A percentile compares a stretch with the other conserved stretches of the same genome.
Evolutionary conservation across 139 green algal species (phyloP).

Genomic region (Haematococcus sp.): DNA sequence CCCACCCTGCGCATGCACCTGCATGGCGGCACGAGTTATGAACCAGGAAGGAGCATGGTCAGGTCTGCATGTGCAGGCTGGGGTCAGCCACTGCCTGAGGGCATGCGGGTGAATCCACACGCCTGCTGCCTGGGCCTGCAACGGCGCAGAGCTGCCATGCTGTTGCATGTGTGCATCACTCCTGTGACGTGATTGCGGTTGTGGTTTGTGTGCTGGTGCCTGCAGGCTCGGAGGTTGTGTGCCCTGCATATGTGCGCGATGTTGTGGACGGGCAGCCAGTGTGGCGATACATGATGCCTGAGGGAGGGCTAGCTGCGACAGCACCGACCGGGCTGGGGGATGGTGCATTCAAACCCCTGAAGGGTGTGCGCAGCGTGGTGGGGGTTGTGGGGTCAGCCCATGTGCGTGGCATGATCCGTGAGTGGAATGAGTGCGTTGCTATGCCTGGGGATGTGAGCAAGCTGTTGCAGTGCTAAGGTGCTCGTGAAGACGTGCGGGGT

Average conservation of each 20-base stretch:
- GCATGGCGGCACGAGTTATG: too few relatives aligned
- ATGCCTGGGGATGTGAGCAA: constrained; percentile 13
- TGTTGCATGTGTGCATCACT: too few relatives aligned
- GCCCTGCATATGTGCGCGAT: constrained; percentile 53
- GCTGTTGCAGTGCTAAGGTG: constrained; percentile 15
- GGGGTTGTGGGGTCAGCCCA: constrained; percentile 84
- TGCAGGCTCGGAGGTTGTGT: neutral
- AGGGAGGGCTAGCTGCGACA: neutral
- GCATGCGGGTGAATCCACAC: neutral
- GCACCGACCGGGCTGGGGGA: neutral
- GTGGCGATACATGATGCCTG: constrained; percentile 70
- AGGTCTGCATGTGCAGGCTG: neutral
- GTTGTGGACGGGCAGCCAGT: constrained; percentile 35
- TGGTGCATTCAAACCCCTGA: constrained; percentile 30
- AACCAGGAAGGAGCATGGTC: neutral
- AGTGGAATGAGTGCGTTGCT: constrained; percentile 46
- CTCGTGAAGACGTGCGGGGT: too few relatives aligned
- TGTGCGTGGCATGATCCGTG: constrained; percentile 70
- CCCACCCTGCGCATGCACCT: too few relatives aligned
- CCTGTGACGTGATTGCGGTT: too few relatives aligned
- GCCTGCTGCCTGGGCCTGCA: too few relatives aligned
- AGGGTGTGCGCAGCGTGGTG: constrained; percentile 53
- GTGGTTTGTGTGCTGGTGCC: too few relatives aligned
- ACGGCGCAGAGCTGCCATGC: too few relatives aligned
- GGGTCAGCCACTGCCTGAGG: neutral